These are phyloP conservation scores for Auriscalpium microsporum DNA, from an alignment of 768 basidiomycete species.

Conservation along the genomic window DNA sequence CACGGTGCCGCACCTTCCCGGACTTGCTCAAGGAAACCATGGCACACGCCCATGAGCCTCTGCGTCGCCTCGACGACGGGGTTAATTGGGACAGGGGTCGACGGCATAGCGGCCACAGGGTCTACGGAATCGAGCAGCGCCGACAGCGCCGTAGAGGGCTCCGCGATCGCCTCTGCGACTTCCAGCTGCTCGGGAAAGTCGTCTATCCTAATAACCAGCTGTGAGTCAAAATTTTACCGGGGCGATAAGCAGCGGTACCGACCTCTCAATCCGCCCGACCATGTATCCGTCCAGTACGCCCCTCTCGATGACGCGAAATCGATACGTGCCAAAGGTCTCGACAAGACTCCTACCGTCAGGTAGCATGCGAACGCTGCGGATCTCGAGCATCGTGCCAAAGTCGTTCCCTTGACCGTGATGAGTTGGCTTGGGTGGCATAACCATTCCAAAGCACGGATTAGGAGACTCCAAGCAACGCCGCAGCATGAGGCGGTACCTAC, in stretches of 20 bases:
- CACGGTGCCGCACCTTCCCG: constrained; percentile 77
- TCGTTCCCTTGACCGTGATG: constrained; percentile 33
- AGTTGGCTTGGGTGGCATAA: constrained; percentile 55
- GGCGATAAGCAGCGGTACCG: not conserved
- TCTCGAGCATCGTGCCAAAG: constrained; percentile 93
- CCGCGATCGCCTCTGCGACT: not conserved
- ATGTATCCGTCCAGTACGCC: constrained; percentile 85
- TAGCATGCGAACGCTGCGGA: constrained; percentile 77
- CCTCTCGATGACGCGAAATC: constrained; percentile 83
- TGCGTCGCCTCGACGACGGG: constrained; percentile 10
- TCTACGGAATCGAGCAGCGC: not conserved
- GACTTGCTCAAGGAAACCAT: constrained; percentile 52
- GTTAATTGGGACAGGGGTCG: not conserved
- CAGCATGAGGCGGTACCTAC: constrained; percentile 88
- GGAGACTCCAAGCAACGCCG: constrained; percentile 82
- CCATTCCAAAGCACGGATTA: constrained; percentile 85
- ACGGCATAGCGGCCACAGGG: not conserved
- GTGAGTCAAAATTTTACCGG: not conserved
- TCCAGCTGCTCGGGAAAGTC: constrained; percentile 12
- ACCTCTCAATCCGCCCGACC: constrained; percentile 71
- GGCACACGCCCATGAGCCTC: constrained; percentile 45
- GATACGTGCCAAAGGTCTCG: constrained; percentile 59
- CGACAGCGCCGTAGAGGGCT: constrained; percentile 4
- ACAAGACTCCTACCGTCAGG: constrained; percentile 86
- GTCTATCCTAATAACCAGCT: constrained; percentile 16